Base-by-base conservation (phyloP, 1,284 basidiomycete genomes). In the Tylopilus sp. region DNA sequence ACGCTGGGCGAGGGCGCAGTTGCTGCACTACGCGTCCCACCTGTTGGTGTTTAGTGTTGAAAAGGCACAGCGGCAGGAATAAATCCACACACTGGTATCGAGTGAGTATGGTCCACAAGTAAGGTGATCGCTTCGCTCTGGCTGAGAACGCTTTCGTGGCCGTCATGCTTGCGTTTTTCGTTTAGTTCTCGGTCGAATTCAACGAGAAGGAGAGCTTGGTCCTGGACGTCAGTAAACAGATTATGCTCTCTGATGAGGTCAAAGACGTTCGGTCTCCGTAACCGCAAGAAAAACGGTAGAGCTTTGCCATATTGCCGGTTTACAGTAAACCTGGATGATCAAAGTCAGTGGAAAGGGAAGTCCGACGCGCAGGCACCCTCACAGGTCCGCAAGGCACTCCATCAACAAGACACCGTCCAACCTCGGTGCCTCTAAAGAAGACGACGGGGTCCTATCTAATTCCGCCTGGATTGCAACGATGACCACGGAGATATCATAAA, bases 221-320 rank as follows among this genome's bases (percentile, higher is more conserved):
- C 93, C 64, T 93, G 88, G 1, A 99, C 89, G 38, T 92, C 92
- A 18, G 92, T 92, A 69, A 97, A 98, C 2, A 99, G 76, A 59
- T 96, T 96, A 67, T 98, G 78, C 50, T 97, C 92, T 38, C 88
- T 78, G 57, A 99, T 97, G 47, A 99, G 84, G 57, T 94, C 88
- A 65, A 99, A 97, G 2, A 98, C 94, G 58, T 92, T 87, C 2
- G 92, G 83, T 44, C 88, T 78, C 9, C 94, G 82, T 12, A 99
- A 74, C 3, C 90, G 82, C 10, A 99, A 77, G 71, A 88, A 91
- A 72, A 85, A 98, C 0, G 91, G 88, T 2, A 99, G 73, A 0
- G 95, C 96, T 70, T 95, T 94, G 21, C 91, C 93, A 0, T 91
- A 92, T 71, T 98, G 94, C 2, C 88, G 83, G 59, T 95, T 94